Base-by-base conservation (phyloP, 805 yeast species). In the Candida vaughaniae region DNA sequence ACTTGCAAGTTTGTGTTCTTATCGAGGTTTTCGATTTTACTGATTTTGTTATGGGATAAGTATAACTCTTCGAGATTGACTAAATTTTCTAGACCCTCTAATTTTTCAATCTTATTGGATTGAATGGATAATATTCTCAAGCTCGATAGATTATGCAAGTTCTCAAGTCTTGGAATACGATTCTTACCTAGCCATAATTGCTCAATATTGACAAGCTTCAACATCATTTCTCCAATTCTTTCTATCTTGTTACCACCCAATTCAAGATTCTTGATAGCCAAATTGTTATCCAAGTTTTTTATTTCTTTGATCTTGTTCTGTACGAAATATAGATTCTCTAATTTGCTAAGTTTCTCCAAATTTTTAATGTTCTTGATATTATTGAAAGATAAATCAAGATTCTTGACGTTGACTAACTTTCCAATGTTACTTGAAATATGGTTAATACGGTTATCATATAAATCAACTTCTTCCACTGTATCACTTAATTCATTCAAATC, bases 161-260 rank as follows among this genome's bases (percentile, higher is more conserved):
- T 83, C 47, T 85, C 73, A 26, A 93, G 60, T 52, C 64, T 74
- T 1, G 73, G 49, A 37, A 93, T 85, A 44, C 75, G 74, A 60
- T 93, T 93, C 54, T 89, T 88, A 31, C 98, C 99, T 28, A 93
- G 68, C 99, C 98, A 93, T 31, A 93, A 66, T 55, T 90, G 85
- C 46, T 78, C 76, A 29, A 93, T 62, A 33, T 71, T 75, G 0
- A 61, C 64, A 41, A 91, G 65, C 0, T 63, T 59, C 15, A 72
- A 70, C 48, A 90, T 55, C 27, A 78, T 77, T 45, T 79, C 83
- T 20, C 66, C 55, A 30, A 85, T 78, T 27, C 51, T 58, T 29
- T 76, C 71, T 31, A 88, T 73, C 40, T 78, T 71, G 60, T 93
- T 93, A 16, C 97, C 99, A 9, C 98, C 99, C 27, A 93, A 69